Evolutionary conservation across 176 grass and related monocot genomes (phyloP), one percentile per base, ranked within the genome.

Genomic region (Elaeis guineensis): DNA sequence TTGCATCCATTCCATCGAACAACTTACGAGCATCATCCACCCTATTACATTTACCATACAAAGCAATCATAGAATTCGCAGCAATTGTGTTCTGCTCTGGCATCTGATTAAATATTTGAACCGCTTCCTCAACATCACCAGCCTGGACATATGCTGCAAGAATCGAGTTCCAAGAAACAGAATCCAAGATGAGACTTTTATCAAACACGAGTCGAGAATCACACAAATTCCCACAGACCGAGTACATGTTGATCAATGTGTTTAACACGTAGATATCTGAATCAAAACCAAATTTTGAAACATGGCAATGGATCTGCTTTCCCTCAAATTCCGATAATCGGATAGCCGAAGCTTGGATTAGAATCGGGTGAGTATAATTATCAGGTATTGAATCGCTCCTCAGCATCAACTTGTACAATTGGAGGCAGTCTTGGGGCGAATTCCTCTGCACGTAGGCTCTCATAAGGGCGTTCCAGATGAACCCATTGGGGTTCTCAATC

Each of bases 101-200:
- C 86, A 90, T 96, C 17, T 48, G 28, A 0, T 19, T 19, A 62
- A 85, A 96, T 58, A 90, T 66, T n/a, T 3, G 3, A 25, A 85
- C 17, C 5, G 83, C 87, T 32, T 82, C 61, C 4, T 77, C 54
- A 5, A 78, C 54, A 57, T 96, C 69, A 71, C 83, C 72, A 5
- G 20, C 63, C 7, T 87, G 60, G 35, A 87, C 72, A 58, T 96
- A 87, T 2, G 83, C 78, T 4, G 83, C 68, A 7, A 96, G 84
- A 32, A 96, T 88, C 11, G 87, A 82, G 71, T 96, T 90, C 86
- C 83, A 90, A 12, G 91, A 90, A 80, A 90, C 91, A n/a, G 78
- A 83, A 66, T 96, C 91, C 78, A 89, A 48, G 69, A 75, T 50
- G 50, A 80, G 83, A 61, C 72, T 82, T 50, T 21, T 61, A 80